Conservation (phyloP, 169 alveolate species). For the Plasmodium vivax region DNA sequence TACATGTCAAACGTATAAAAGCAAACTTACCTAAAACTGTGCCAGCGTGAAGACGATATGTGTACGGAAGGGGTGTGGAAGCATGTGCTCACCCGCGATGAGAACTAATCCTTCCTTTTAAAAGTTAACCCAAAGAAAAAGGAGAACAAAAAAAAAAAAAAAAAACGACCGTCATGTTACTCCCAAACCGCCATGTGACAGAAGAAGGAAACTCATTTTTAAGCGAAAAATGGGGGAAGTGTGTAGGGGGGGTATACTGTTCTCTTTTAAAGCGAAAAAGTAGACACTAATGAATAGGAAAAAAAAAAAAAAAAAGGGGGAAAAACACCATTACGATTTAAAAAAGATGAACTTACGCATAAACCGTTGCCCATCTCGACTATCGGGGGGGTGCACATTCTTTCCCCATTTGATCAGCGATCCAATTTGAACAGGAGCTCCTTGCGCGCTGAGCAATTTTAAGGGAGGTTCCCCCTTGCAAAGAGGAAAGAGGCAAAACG, state of each 20-base stretch:
- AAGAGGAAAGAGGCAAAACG: not conserved
- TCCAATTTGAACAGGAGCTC: not conserved
- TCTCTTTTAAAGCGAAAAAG: not conserved
- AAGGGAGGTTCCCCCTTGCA: not conserved
- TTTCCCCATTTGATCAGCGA: not conserved
- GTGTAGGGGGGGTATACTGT: not conserved
- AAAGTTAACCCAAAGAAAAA: not conserved
- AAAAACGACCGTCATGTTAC: not conserved
- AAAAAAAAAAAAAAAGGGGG: not conserved
- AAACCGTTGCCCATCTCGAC: not conserved
- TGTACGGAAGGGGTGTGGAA: not conserved
- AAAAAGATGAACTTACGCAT: not conserved
- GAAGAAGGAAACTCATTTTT: not conserved
- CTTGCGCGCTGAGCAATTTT: not conserved
- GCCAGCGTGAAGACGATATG: not conserved
- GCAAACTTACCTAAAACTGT: not conserved
- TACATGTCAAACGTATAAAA: not conserved
- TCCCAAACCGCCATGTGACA: not conserved
- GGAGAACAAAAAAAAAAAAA: not conserved
- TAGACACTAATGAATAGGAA: not conserved
- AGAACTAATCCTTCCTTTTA: not conserved
- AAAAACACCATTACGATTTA: not conserved
- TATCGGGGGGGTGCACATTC: not conserved
- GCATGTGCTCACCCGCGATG: not conserved
- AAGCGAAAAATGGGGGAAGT: not conserved